These are phyloP conservation scores for Leccinum aurantiacum DNA, from an alignment of 768 basidiomycete species.

Conservation along the genomic window DNA sequence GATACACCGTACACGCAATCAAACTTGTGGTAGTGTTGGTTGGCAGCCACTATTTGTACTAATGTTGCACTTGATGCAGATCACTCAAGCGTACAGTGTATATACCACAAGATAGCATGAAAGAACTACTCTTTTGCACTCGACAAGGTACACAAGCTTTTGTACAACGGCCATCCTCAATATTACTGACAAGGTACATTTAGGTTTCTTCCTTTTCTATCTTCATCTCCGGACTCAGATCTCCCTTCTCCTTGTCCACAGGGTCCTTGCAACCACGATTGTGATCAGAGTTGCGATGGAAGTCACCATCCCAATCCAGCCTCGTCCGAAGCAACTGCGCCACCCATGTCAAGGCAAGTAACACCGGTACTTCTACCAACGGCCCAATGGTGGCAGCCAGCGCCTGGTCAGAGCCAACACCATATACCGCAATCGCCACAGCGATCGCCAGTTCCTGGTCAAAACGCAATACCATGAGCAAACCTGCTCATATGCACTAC, in stretches of 20 bases:
- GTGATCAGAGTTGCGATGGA: neutral
- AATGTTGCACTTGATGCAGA: too few species aligned
- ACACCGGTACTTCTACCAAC: slow-evolving; percentile 76
- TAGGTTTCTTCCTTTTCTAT: too few species aligned
- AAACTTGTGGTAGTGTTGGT: too few species aligned
- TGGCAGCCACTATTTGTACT: too few species aligned
- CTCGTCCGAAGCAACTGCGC: slow-evolving; percentile 46
- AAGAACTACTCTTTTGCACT: too few species aligned
- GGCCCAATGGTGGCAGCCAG: slow-evolving; percentile 80
- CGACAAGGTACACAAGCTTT: too few species aligned
- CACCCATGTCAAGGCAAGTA: slow-evolving; percentile 67
- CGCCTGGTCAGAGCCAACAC: slow-evolving; percentile 74
- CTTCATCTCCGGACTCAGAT: neutral
- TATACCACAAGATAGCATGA: too few species aligned
- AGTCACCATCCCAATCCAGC: slow-evolving; percentile 22
- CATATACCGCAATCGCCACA: slow-evolving; percentile 74
- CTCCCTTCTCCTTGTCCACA: neutral
- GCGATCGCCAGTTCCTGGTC: slow-evolving; percentile 79
- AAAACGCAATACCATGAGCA: neutral
- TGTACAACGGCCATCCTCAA: too few species aligned
- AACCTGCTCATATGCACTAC: neutral
- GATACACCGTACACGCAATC: too few species aligned
- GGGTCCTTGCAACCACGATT: neutral
- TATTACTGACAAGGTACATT: too few species aligned
- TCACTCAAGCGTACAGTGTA: too few species aligned